Base-by-base conservation (phyloP, 495 filamentous ascomycete genomes). In the Penicillium parvum region DNA sequence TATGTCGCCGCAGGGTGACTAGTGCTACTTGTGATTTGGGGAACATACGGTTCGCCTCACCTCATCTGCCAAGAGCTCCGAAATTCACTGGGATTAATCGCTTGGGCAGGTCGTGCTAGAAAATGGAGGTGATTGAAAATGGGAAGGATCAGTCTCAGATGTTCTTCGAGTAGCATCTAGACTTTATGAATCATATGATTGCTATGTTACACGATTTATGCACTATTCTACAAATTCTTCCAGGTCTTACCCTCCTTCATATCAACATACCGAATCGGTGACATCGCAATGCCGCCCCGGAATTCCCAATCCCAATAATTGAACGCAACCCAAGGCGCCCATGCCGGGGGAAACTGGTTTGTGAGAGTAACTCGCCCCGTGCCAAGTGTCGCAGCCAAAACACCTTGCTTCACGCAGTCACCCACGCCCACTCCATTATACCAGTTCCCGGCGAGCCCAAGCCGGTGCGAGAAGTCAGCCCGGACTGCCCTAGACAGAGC, bases 391-490 rank as follows among this genome's bases (percentile, higher is more conserved):
- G 62, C 49, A 16, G 70, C 62, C 16, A 73, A 19, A 43, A 67
- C 61, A 11, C 49, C 70, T 52, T 71, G 66, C 17, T 57, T 57
- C 21, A 86, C 56, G 62, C 83, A 85, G 60, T 85, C 84, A 45
- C 80, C 81, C 25, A 86, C 69, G 11, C 84, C 77, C 2, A 83
- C 72, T 2, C 71, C 70, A 14, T 47, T 67, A 66, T 90, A 96
- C 65, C 84, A 90, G 40, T 74, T 83, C 5, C 92, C 94, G 0
- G 85, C 88, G 9, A 96, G 83, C 20, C 76, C 71, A 12, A 98
- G 64, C 22, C 72, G 72, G 7, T 82, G 79, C 2, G 72, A 45
- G 55, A 85, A 96, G 8, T 72, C 68, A 1, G 44, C 16, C 32
- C 65, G 57, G 5, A 94, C 60, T 32, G 82, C 66, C 11, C 53